Percentiles rank a stretch among this genome's conserved stretches.
phyloP scores from a whole-genome alignment of 2,329 filamentous ascomycete species.

The Sclerotiophoma versabilis region DNA sequence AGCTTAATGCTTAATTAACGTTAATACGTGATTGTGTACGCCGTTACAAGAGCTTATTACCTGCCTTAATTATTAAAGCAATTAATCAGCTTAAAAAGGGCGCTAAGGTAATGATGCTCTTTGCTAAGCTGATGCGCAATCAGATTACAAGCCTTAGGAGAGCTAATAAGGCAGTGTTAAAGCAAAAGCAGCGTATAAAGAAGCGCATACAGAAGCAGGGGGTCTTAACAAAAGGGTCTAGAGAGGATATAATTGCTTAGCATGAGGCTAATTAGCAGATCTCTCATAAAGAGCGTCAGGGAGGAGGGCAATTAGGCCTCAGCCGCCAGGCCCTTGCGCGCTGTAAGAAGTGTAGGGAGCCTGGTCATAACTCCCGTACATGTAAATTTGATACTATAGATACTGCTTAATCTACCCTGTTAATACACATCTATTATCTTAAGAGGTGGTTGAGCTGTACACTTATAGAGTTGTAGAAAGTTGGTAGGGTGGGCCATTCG shows the following conservation, averaged over 20 bases:
- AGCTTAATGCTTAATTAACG: constrained; percentile 17
- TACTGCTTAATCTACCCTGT: too few species aligned
- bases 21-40: constrained; percentile 5
- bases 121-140: constrained; percentile 30
- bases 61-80: constrained; percentile 13
- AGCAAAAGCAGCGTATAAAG: constrained; percentile 9
- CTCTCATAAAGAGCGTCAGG: constrained; percentile 4
- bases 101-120: constrained; percentile 30
- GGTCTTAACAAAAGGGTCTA: neutral
- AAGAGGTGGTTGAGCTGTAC: too few species aligned
- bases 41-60: constrained; percentile 12
- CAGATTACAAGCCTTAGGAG: constrained; percentile 2
- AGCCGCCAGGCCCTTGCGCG: too few species aligned
- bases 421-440: too few species aligned
- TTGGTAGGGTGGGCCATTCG: neutral
- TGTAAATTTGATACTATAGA: too few species aligned
- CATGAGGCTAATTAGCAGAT: constrained; percentile 8
- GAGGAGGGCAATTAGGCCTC: constrained; percentile 6
- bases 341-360: too few species aligned
- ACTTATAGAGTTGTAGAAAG: neutral
- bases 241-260: constrained; percentile 16
- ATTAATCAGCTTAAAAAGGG: constrained; percentile 9
- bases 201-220: constrained; percentile 6
- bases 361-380: too few species aligned
- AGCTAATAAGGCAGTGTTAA: constrained; percentile 11